Base-by-base conservation (phyloP, 257 asterid species). In the Jacaranda mimosifolia region DNA sequence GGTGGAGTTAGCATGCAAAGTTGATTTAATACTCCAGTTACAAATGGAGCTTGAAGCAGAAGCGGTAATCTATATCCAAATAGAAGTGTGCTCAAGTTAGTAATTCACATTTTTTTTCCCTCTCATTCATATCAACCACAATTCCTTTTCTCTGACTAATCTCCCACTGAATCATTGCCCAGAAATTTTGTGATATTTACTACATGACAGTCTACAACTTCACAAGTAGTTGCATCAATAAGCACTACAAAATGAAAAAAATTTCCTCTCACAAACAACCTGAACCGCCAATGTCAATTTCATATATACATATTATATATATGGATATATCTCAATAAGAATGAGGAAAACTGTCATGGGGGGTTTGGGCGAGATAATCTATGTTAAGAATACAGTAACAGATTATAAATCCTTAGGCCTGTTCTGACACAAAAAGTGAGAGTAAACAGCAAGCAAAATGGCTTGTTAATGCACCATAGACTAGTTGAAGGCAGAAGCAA, bases 111-210 rank as follows among this genome's bases (percentile, higher is more conserved):
- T 38, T 39, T 53, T 17, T 51, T 64, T 26, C 26, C 35, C 70
- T 51, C 9, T 8, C 56, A 64, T 48, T 64, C 45, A 63, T 11
- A 65, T 75, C 65, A 74, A 56, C 76, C 63, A 71, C 66, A 55
- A 39, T 62, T 56, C 42, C 66, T 55, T 71, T 11, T 11, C 45
- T 18, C 42, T 56, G 21, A 3, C 46, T 38, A 12, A 64, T 3
- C 8, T 42, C 21, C 48, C 35, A 65, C 7, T 39, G 17, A 18
- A 57, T 40, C 67, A 72, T 72, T 18, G 45, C 57, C 21, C 42
- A 9, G 53, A 36, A 67, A 43, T n/a, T 43, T 40, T 14, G 58
- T n/a, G 52, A 70, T 17, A 38, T 5, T 70, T 36, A 39, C 12
- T 18, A 19, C 1, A 42, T 42, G 52, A 21, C 57, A 15, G 40